Evolutionary conservation across 1,284 basidiomycete genomes (phyloP), one percentile per base, ranked within the genome.

Genomic region (Cutaneotrichosporon dermatis): DNA sequence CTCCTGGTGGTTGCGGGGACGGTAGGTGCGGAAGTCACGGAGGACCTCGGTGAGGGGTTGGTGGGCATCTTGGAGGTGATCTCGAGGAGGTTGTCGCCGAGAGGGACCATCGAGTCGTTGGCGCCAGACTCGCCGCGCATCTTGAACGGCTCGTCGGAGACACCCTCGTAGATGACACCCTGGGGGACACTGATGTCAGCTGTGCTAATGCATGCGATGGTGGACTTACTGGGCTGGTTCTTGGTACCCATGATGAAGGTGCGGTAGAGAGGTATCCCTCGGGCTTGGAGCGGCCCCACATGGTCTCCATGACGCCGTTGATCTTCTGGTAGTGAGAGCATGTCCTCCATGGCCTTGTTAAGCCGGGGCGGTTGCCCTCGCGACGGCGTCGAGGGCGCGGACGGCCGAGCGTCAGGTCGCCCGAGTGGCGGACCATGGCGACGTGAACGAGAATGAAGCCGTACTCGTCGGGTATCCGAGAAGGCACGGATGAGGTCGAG

Each of bases 71-170:
- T 44, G 42, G 49, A 36, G 12, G 62, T 64, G 43, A 64, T 46
- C 59, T 64, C 62, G 48, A 64, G 62, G n/a, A 64, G 62, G 59
- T 64, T 64, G 57, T 64, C 62, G 34, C 62, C 62, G 44, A 64
- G 59, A 3, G 62, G 62, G 2, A 64, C 59, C 62, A 64, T 64
- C 42, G 59, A 61, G 62, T 64, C 62, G 62, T 64, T 64, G 46
- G 62, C 62, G 4, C 62, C 62, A 4, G 59, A 61, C 59, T 64
- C 62, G 57, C 62, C 62, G 15, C 62, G 62, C 57, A 64, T 58
- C 54, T 59, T 56, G 57, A 59, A 61, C 34, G 62, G 62, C 62
- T 64, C 42, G 45, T 60, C 55, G 13, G 56, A 58, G n/a, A 64
- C 62, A 33, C 62, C 62, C 59, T 64, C 62, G 57, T 64, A 64